Conservation (phyloP, 805 yeast species). For the Hanseniaspora nectarophila region DNA sequence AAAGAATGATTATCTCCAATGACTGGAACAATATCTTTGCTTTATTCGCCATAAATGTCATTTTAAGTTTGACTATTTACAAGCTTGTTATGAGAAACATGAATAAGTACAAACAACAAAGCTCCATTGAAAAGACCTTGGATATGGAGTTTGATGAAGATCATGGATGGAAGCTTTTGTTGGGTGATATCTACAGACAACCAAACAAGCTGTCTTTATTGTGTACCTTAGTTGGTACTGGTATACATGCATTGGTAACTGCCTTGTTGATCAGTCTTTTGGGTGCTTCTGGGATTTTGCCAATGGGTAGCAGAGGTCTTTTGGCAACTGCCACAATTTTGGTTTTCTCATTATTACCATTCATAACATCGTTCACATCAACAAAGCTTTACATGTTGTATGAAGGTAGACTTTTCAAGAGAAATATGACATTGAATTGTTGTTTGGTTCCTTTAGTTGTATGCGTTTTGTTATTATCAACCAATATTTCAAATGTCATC, state of each 20-base stretch:
- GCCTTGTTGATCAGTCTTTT: conserved; percentile 56
- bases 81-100: conserved; percentile 78
- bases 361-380: conserved; percentile 77
- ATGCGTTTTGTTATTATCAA: conserved; percentile 48
- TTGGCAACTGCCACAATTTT: conserved; percentile 81
- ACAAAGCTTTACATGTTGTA: conserved; percentile 75
- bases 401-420: conserved; percentile 86
- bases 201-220: conserved; percentile 60
- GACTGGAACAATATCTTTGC: conserved; percentile 81
- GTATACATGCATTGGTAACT: conserved; percentile 74
- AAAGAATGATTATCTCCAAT: conserved; percentile 93
- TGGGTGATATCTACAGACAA: conserved; percentile 87
- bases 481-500: conserved; percentile 53
- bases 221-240: conserved; percentile 78
- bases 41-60: conserved; percentile 62
- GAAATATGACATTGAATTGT: conserved; percentile 74
- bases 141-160: conserved; percentile 84
- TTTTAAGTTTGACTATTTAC: conserved; percentile 64
- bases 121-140: conserved; percentile 31
- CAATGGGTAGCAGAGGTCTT: conserved; percentile 92
- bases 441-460: conserved; percentile 69
- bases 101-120: conserved; percentile 75
- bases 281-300: conserved; percentile 77
- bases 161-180: conserved; percentile 92
- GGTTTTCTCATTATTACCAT: conserved; percentile 67